Evolutionary conservation across 2,329 filamentous ascomycete species (phyloP), one percentile per base, ranked within the genome.

Genomic region (Talaromyces albobiverticillius): DNA sequence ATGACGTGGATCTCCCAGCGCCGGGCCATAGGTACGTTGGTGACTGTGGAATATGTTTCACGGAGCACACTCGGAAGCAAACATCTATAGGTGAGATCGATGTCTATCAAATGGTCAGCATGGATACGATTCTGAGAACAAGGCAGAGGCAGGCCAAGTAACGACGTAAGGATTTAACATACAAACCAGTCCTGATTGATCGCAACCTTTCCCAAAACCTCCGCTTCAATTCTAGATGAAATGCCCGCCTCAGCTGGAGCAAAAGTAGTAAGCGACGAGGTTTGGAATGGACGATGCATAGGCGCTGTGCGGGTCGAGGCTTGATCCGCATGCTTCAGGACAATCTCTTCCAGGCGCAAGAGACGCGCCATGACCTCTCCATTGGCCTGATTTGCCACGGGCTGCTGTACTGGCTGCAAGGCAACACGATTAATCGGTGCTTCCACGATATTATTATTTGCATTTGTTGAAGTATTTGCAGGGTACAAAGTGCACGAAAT

Each of bases 401-500:
- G 18, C 6, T 1, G 3, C 22, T 54, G 45, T n/a, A n/a, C n/a
- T n/a, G n/a, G n/a, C n/a, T n/a, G n/a, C 10, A 2, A n/a, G 14
- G 14, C 16, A 36, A 1, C 11, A 7, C 13, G 18, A 26, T 11
- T 10, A 16, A 10, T 23, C 29, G 46, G 40, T 32, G 29, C 22
- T n/a, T 45, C 31, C n/a, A 43, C 31, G 14, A 38, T n/a, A 10
- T 14, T 14, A 22, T 14, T 49, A 6, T n/a, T 14, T 31, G 31
- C 34, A 29, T n/a, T n/a, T n/a, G n/a, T n/a, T n/a, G n/a, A 9
- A 22, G 22, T 49, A 6, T n/a, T 14, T 31, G 31, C 34, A 29
- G 52, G 45, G 45, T 64, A 57, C 13, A 60, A 46, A 10, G 56
- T 38, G 45, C 69, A 71, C 3, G 56, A 23, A 14, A 68, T 58